A percentile compares a stretch with the other conserved stretches of the same genome.
phyloP scores from a whole-genome alignment of 192 early-diverging fungal genomes.

The Pilobolus umbonatus region DNA sequence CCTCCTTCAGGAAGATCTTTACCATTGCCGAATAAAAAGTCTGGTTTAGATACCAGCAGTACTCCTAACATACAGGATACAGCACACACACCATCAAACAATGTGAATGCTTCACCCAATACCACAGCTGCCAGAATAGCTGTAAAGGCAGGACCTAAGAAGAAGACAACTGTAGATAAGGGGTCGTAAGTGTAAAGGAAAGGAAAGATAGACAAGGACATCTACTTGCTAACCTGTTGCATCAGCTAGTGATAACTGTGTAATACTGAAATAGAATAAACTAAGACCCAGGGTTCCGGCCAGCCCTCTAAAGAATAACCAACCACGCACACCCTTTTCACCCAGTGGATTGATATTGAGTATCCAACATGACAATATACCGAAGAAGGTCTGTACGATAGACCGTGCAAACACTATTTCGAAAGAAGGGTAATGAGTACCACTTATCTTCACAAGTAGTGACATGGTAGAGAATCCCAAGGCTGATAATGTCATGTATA shows the following conservation, averaged over 20 bases:
- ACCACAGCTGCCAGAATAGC: slow-evolving; percentile 58
- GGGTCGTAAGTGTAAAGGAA: not conserved
- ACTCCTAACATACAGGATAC: slow-evolving; percentile 50
- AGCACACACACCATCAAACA: slow-evolving; percentile 51
- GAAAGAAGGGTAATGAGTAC: slow-evolving; percentile 53
- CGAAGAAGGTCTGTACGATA: slow-evolving; percentile 57
- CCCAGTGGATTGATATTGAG: slow-evolving; percentile 54
- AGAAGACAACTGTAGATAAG: slow-evolving; percentile 54
- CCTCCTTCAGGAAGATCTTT: not conserved
- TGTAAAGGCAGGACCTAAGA: slow-evolving; percentile 72
- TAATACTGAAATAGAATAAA: slow-evolving; percentile 67
- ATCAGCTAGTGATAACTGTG: slow-evolving; percentile 65
- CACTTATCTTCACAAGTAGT: slow-evolving; percentile 62
- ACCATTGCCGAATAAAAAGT: slow-evolving; percentile 32
- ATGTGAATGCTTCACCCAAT: slow-evolving; percentile 60
- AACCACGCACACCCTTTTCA: slow-evolving; percentile 39
- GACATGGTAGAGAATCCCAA: slow-evolving; percentile 70
- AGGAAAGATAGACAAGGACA: not conserved
- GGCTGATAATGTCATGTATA: slow-evolving; percentile 65
- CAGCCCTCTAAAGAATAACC: slow-evolving; percentile 59
- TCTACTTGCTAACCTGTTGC: slow-evolving; percentile 45
- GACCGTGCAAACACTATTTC: slow-evolving; percentile 73
- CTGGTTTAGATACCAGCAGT: slow-evolving; percentile 58
- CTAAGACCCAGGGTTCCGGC: slow-evolving; percentile 63
- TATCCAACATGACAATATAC: slow-evolving; percentile 48